Conservation (phyloP, 2,329 filamentous ascomycete species). For the Aspergillus caelatus region DNA sequence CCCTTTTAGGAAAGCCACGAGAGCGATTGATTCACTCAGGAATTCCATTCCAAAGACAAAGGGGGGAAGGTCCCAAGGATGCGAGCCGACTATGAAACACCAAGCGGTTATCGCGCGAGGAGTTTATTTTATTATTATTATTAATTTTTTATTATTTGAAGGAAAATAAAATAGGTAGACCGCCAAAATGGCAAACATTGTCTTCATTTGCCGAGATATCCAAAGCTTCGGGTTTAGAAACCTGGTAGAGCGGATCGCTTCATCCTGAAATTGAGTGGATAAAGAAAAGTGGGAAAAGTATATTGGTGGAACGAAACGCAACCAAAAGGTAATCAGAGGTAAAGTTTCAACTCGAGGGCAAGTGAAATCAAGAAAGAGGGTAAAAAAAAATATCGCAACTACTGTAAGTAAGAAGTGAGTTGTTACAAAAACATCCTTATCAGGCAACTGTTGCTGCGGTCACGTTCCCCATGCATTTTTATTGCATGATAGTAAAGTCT, state of each 20-base stretch:
- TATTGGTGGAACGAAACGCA: neutral
- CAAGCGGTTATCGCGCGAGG: slow-evolving; percentile 17
- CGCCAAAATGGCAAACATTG: neutral
- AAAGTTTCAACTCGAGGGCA: neutral
- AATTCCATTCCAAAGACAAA: neutral
- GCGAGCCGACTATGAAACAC: slow-evolving; percentile 1
- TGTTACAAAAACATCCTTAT: neutral
- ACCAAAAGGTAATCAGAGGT: neutral
- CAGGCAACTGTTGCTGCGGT: slow-evolving; percentile 5
- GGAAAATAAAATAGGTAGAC: neutral
- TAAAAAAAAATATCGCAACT: neutral
- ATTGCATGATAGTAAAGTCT: slow-evolving; percentile 5
- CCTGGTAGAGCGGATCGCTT: neutral
- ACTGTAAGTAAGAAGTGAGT: neutral
- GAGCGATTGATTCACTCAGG: neutral
- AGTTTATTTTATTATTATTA: neutral
- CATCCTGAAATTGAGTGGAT: neutral
- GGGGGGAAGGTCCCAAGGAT: slow-evolving; percentile 10
- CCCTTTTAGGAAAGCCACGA: slow-evolving; percentile 11
- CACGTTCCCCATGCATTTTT: slow-evolving; percentile 4
- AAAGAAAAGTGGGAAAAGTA: neutral
- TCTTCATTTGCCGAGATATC: neutral
- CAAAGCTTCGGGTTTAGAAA: neutral
- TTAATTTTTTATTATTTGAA: neutral
- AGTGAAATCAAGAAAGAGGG: neutral